These are phyloP conservation scores for Triticum turgidum DNA, from an alignment of 176 grass and related monocot genomes.

Conservation along the genomic window DNA sequence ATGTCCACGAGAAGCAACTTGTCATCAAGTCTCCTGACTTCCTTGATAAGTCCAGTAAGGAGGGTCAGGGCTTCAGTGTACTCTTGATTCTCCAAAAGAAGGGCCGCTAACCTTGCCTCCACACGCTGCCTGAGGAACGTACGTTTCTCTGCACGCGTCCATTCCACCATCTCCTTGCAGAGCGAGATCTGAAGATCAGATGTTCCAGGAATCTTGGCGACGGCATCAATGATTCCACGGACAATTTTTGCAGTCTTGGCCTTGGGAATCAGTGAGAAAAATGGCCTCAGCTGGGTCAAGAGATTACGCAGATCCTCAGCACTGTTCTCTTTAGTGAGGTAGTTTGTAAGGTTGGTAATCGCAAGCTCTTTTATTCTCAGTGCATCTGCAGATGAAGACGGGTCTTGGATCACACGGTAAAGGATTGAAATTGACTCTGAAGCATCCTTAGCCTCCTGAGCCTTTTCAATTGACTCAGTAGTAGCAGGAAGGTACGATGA, in stretches of 20 bases:
- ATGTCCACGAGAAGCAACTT: slow-evolving; percentile 14
- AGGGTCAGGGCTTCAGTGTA: slow-evolving; percentile 12
- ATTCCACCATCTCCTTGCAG: slow-evolving; percentile 21
- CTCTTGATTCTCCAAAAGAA: neutral
- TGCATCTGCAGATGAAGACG: slow-evolving; percentile 1
- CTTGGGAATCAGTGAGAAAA: slow-evolving; percentile 17
- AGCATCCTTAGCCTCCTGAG: slow-evolving; percentile 17
- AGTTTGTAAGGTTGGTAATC: slow-evolving; percentile 17
- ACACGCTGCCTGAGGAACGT: neutral
- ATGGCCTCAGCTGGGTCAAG: slow-evolving; percentile 2
- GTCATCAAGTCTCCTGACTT: slow-evolving; percentile 23
- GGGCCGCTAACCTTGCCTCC: slow-evolving; percentile 6
- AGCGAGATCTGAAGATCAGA: slow-evolving; percentile 19
- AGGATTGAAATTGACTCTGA: slow-evolving; percentile 12
- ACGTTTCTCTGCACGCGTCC: slow-evolving; percentile 1
- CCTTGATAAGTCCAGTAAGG: slow-evolving; percentile 18
- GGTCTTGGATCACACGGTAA: slow-evolving; percentile 17
- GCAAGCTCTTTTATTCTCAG: slow-evolving; percentile 4
- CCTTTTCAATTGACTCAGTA: slow-evolving; percentile 17
- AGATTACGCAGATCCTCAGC: slow-evolving; percentile 12
- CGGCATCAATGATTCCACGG: slow-evolving; percentile 12
- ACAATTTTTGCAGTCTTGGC: slow-evolving; percentile 23
- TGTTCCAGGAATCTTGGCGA: slow-evolving; percentile 12
- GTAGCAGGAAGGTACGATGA: slow-evolving; percentile 3
- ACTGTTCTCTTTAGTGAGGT: slow-evolving; percentile 10